phyloP scores from a whole-genome alignment of 2,329 filamentous ascomycete genomes.

The Zalaria sp. region DNA sequence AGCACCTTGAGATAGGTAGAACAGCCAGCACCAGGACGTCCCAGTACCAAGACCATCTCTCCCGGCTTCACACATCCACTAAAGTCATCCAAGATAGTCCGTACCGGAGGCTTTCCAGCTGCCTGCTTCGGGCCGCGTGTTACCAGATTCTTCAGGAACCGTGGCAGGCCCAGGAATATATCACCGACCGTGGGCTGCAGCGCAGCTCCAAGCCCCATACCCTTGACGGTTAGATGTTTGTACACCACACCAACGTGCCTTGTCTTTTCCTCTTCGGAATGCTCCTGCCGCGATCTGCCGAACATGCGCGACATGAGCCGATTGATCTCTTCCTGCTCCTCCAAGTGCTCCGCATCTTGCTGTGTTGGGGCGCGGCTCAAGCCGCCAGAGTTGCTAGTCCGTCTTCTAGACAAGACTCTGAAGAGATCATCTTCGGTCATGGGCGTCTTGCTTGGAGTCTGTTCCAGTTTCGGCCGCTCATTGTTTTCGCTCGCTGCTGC shows the following conservation, averaged over 20 bases:
- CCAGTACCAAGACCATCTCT: slow-evolving; percentile 61
- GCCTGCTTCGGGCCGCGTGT: slow-evolving; percentile 26
- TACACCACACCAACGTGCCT: slow-evolving; percentile 55
- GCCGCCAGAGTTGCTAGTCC: slow-evolving; percentile 23
- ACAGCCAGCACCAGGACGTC: slow-evolving; percentile 60
- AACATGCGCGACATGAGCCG: slow-evolving; percentile 58
- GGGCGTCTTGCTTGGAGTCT: slow-evolving; percentile 7
- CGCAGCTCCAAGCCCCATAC: slow-evolving; percentile 45
- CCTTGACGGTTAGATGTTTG: slow-evolving; percentile 49
- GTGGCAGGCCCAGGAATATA: slow-evolving; percentile 45
- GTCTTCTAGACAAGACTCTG: slow-evolving; percentile 32
- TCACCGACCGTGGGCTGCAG: slow-evolving; percentile 48
- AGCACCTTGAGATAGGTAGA: slow-evolving; percentile 65
- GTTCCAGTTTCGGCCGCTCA: not conserved
- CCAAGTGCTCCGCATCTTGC: slow-evolving; percentile 12
- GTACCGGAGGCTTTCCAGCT: slow-evolving; percentile 40
- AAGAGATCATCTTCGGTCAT: slow-evolving; percentile 40
- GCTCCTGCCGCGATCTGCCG: slow-evolving; percentile 46
- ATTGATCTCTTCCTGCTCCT: slow-evolving; percentile 41
- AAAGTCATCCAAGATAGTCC: slow-evolving; percentile 48
- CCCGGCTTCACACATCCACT: slow-evolving; percentile 55
- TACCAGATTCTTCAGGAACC: slow-evolving; percentile 37
- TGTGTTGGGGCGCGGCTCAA: slow-evolving; percentile 10
- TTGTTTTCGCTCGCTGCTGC: not conserved
- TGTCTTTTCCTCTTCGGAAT: slow-evolving; percentile 57